These are phyloP conservation scores for Zygotorulaspora chibaensis DNA, from an alignment of 805 yeast genomes.

Conservation along the genomic window DNA sequence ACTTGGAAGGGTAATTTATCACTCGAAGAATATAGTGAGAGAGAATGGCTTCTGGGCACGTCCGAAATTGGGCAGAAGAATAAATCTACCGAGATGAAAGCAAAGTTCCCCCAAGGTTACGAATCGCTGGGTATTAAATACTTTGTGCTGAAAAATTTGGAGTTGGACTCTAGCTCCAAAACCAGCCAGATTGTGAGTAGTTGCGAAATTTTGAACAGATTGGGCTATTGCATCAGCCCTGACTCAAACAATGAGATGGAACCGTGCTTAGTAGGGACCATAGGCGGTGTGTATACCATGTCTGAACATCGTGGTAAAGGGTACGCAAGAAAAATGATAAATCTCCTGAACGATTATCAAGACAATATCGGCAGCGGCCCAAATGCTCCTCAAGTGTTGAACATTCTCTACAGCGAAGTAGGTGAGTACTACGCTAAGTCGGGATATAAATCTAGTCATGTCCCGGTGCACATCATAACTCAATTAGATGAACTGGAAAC, in stretches of 20 bases:
- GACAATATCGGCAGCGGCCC: slow-evolving; percentile 27
- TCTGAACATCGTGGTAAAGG: slow-evolving; percentile 49
- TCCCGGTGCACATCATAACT: slow-evolving; percentile 35
- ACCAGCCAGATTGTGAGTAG: slow-evolving; percentile 38
- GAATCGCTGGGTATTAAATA: slow-evolving; percentile 36
- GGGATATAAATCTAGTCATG: slow-evolving; percentile 49
- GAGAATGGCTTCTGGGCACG: slow-evolving; percentile 35
- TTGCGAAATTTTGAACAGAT: slow-evolving; percentile 40
- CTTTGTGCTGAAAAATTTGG: slow-evolving; percentile 33
- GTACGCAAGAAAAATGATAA: slow-evolving; percentile 49
- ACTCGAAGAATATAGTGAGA: slow-evolving; percentile 35
- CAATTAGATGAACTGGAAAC: slow-evolving; percentile 21
- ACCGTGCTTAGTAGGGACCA: slow-evolving; percentile 37
- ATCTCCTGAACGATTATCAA: slow-evolving; percentile 33
- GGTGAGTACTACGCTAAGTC: slow-evolving; percentile 61
- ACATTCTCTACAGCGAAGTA: slow-evolving; percentile 64
- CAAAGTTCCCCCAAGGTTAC: slow-evolving; percentile 16
- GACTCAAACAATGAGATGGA: slow-evolving; percentile 24
- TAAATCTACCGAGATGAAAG: slow-evolving; percentile 11
- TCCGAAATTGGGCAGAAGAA: slow-evolving; percentile 27
- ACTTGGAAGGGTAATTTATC: slow-evolving; percentile 36
- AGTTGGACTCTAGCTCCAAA: slow-evolving; percentile 21
- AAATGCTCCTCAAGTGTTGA: slow-evolving; percentile 27
- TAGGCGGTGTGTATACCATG: slow-evolving; percentile 60
- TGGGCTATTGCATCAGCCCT: slow-evolving; percentile 33